Conservation (phyloP, 2,329 filamentous ascomycete species). For the Aspergillus bombycis region DNA sequence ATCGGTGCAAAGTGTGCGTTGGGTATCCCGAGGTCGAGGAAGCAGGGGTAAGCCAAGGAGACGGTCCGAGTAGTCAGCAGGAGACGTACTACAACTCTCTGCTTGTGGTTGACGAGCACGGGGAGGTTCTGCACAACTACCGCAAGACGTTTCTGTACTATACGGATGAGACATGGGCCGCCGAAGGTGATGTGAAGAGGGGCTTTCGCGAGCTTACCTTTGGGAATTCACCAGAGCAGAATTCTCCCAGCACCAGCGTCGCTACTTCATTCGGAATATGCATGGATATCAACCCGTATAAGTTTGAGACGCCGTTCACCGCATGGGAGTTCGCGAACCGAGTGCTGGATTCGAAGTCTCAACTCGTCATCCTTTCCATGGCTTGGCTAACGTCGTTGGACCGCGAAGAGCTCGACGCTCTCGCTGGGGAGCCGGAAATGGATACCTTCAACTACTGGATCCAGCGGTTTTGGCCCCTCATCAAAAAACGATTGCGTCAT, state of each 20-base stretch:
- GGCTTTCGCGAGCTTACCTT: conserved; percentile 35
- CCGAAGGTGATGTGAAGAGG: conserved; percentile 50
- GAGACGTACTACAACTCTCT: conserved; percentile 60
- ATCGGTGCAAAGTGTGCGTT: conserved; percentile 64
- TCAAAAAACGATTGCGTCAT: conserved; percentile 38
- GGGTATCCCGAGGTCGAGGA: conserved; percentile 61
- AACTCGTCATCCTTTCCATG: conserved; percentile 63
- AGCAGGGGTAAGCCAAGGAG: conserved; percentile 1
- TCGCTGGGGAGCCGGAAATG: conserved; percentile 55
- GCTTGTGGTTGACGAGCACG: conserved; percentile 59
- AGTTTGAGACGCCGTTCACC: conserved; percentile 61
- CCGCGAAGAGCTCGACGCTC: conserved; percentile 50
- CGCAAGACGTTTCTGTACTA: conserved; percentile 69
- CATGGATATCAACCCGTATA: conserved; percentile 65
- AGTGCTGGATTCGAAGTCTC: conserved; percentile 52
- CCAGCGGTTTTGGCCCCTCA: conserved; percentile 58
- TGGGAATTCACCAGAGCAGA: conserved; percentile 8
- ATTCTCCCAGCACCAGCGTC: conserved; percentile 24
- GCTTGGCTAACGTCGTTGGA: conserved; percentile 62
- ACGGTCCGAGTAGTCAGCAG: conserved; percentile 3
- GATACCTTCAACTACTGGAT: conserved; percentile 68
- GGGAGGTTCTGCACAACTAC: conserved; percentile 61
- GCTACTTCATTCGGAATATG: conserved; percentile 53
- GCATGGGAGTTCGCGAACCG: conserved; percentile 64
- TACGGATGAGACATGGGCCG: conserved; percentile 67